A percentile compares a stretch with the other conserved stretches of the same genome.
phyloP scores from a whole-genome alignment of 2,329 filamentous ascomycete species.

The Colletotrichum chlorophyti region DNA sequence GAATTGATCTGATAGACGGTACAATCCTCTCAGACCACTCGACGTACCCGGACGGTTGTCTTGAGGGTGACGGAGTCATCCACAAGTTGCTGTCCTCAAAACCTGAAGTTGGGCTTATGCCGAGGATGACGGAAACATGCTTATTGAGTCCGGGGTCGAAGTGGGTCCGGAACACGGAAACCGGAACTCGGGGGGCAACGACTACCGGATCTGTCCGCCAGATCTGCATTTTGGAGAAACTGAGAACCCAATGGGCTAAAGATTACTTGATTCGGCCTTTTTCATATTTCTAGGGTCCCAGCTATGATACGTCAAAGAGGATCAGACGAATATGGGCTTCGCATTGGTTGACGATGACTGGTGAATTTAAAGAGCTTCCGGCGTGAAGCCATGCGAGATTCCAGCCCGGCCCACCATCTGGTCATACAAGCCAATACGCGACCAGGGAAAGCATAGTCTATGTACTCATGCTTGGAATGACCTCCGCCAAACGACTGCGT shows the following conservation, averaged over 20 bases:
- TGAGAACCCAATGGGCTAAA: neutral
- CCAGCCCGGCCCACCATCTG: neutral
- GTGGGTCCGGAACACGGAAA: conserved; percentile 4
- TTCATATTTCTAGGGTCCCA: neutral
- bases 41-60: too few species aligned
- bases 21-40: too few species aligned
- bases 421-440: neutral
- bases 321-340: neutral
- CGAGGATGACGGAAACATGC: too few species aligned
- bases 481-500: conserved; percentile 7
- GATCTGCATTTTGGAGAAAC: neutral
- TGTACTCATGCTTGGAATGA: neutral
- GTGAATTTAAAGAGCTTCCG: neutral
- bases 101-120: too few species aligned
- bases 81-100: too few species aligned
- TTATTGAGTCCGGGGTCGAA: neutral
- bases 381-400: neutral
- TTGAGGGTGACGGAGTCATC: too few species aligned
- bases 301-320: neutral
- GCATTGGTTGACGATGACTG: neutral
- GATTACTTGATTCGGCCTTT: neutral
- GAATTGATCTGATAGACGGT: too few species aligned
- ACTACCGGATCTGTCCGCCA: neutral
- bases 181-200: conserved; percentile 1
- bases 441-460: neutral